phyloP scores from a whole-genome alignment of 208 protist species.

The Leishmania lainsoni region DNA sequence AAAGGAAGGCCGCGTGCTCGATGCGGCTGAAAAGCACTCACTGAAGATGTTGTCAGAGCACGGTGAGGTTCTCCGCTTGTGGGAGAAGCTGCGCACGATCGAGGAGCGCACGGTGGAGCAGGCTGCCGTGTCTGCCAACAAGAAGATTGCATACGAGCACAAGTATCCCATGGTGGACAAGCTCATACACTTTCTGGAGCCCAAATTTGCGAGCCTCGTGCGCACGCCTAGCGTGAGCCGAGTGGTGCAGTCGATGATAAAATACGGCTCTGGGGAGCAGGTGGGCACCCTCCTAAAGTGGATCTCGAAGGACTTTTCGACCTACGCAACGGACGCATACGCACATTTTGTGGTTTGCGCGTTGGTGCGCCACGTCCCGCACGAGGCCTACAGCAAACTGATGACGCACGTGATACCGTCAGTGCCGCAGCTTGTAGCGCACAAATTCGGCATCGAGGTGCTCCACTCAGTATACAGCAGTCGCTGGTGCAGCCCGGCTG shows the following conservation, averaged over 20 bases:
- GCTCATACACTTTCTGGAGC: conserved; percentile 78
- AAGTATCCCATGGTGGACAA: conserved; percentile 90
- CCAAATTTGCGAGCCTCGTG: conserved; percentile 65
- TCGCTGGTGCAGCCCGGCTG: conserved; percentile 65
- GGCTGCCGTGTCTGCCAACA: conserved; percentile 16
- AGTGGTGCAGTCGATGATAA: conserved; percentile 92
- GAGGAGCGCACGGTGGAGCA: conserved; percentile 30
- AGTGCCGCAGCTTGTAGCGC: conserved; percentile 77
- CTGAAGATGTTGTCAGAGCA: conserved; percentile 90
- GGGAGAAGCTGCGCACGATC: conserved; percentile 76
- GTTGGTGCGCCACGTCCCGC: conserved; percentile 82
- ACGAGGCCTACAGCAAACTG: conserved; percentile 72
- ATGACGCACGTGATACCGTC: conserved; percentile 60
- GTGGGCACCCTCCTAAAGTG: conserved; percentile 62
- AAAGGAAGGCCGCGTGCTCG: conserved; percentile 83
- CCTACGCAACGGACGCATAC: conserved; percentile 79
- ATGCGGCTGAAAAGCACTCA: conserved; percentile 85
- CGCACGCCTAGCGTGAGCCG: conserved; percentile 83
- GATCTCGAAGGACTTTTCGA: conserved; percentile 59
- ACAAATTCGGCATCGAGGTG: conserved; percentile 87
- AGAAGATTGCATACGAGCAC: conserved; percentile 75
- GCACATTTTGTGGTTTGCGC: conserved; percentile 83
- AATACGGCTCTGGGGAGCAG: conserved; percentile 79
- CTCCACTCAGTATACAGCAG: conserved; percentile 85
- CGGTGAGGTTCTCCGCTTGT: conserved; percentile 86